A percentile compares a stretch with the other conserved stretches of the same genome.
These are phyloP conservation scores for Chytridiales sp. DNA, from an alignment of 371 early-diverging fungal species.

Conservation along the genomic window DNA sequence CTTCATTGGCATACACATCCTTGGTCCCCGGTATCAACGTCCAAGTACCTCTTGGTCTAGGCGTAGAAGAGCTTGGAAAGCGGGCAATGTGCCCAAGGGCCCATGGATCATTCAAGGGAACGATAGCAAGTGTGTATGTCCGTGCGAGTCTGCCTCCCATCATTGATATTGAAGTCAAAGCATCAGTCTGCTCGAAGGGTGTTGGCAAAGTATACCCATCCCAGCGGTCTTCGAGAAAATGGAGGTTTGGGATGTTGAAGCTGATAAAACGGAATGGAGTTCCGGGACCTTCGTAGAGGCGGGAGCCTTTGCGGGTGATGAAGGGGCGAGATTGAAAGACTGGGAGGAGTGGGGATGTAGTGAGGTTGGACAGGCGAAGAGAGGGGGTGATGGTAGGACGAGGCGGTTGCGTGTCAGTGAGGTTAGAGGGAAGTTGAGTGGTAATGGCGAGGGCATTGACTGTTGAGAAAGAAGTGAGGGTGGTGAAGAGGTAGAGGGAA, in stretches of 20 bases:
- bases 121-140: slow-evolving; percentile 32
- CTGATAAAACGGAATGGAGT: slow-evolving; percentile 30
- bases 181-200: slow-evolving; percentile 30
- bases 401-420: too few relatives aligned
- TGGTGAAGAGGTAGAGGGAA: too few relatives aligned
- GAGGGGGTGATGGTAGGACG: too few relatives aligned
- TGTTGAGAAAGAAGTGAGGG: too few relatives aligned
- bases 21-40: neutral
- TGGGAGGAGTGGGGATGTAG: neutral
- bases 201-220: slow-evolving; percentile 8
- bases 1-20: neutral
- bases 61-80: too few relatives aligned
- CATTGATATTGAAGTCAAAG: slow-evolving; percentile 19
- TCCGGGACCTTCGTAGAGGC: slow-evolving; percentile 12
- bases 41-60: neutral
- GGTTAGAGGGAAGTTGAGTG: too few relatives aligned
- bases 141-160: slow-evolving; percentile 36
- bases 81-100: neutral
- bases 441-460: too few relatives aligned
- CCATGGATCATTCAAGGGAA: neutral
- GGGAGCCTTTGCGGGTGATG: slow-evolving; percentile 26
- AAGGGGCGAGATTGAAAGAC: too few relatives aligned
- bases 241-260: slow-evolving; percentile 38
- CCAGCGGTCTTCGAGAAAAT: slow-evolving; percentile 31
- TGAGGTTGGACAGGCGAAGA: too few relatives aligned